Base-by-base conservation (phyloP, 1,139 yeast genomes). In the Suzukiozyma palmioleophila region DNA sequence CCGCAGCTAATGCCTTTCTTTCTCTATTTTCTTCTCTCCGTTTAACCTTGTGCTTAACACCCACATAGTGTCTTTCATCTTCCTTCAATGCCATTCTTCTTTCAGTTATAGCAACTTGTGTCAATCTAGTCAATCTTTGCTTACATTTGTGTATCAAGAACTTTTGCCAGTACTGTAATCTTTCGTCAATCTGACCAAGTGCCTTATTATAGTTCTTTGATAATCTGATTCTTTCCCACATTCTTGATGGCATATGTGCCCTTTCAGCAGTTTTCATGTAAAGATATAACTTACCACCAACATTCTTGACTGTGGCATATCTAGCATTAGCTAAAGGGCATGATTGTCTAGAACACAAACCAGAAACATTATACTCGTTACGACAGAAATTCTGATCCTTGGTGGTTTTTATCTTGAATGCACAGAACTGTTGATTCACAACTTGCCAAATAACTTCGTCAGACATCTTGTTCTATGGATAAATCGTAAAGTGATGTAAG, bases 181-280 rank as follows among this genome's bases (percentile, higher is more conserved):
- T 86, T 45, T 80, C 82, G 59, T 90, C 97, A 44, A 92, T 79
- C 63, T 92, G 98, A 49, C 77, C 76, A 53, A 92, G 73, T 5
- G 98, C 97, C 57, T 77, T 84, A 40, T 83, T 76, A 60, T 89
- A 92, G 61, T 92, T 90, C 59, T 87, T 88, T 42, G 94, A 85
- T 44, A 92, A 73, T 59, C 83, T 83, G 58, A 92, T 82, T 53
- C 97, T 76, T 64, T 92, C 97, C 98, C 98, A 92, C 62, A 87
- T 69, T 54, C 85, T 85, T 35, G 86, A 79, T 11, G 98, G 98
- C 52, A 88, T 85, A 59, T 92, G 98, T 18, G 95, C 94, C 64
- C 98, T 79, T 69, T 92, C 98, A 2, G 95, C 96, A 1, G 97
- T 92, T 61, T 92, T 92, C 92, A 92, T 92, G 66, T 92, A 92